Base-by-base conservation (phyloP, 257 asterid species). In the Ehretia macrophylla region DNA sequence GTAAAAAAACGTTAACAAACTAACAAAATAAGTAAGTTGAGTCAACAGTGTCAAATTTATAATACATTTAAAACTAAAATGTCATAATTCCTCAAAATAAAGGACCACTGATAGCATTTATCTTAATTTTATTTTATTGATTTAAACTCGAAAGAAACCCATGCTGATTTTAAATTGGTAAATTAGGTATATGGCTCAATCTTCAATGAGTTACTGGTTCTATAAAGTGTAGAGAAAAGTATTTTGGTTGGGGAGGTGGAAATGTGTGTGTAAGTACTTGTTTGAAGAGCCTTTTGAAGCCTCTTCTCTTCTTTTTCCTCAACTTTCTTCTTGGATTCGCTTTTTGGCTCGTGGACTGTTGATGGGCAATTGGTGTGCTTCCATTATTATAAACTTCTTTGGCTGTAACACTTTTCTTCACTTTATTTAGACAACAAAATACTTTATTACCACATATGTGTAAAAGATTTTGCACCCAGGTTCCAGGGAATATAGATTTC, bases 281-380 rank as follows among this genome's bases (percentile, higher is more conserved):
- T 51, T 66, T 80, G 57, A 46, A 56, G 65, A 56, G 64, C 62
- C 50, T 72, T 72, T 62, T n/a, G n/a, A 17, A 44, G 44, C 54
- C 51, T 54, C 56, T 56, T 55, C 61, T 16, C 11, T 17, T 56
- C 56, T 55, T 56, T 55, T 10, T 13, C 23, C 56, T 62, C 42
- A 59, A 42, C 77, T 71, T 69, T 69, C 80, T 60, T 75, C 72
- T 64, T 73, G 78, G 72, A 65, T 73, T 55, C 69, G 72, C 76
- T 45, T 79, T 70, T 64, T 19, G 55, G 73, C 69, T 75, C 52
- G 71, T 72, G 76, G 73, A 71, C 64, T 72, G 71, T 56, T 72
- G 62, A 47, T 72, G 75, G 75, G 35, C 62, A 46, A 27, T 6
- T 27, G 35, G 47, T 42, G 11, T 42, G 3, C 47, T 42, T 42